Percentiles rank a stretch among this genome's conserved stretches.
Evolutionary conservation across 2,329 filamentous ascomycete genomes (phyloP).

Genomic region (Periconia sp.): DNA sequence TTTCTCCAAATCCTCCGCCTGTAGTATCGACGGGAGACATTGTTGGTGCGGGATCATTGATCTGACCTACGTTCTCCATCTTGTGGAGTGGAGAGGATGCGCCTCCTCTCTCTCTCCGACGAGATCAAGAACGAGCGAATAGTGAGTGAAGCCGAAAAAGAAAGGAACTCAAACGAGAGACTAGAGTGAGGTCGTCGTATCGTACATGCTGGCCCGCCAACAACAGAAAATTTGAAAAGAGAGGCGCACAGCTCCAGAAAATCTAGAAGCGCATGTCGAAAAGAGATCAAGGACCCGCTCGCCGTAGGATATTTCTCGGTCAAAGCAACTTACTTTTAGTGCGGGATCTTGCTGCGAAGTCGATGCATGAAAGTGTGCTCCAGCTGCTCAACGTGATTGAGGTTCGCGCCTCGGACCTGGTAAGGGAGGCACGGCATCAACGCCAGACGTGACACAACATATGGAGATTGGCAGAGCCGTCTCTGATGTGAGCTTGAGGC

Average conservation of each 20-base stretch:
- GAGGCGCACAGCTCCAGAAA: background rate
- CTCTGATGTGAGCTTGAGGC: too few species aligned
- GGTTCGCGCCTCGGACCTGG: too few species aligned
- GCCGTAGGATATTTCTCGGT: too few species aligned
- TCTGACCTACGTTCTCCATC: too few species aligned
- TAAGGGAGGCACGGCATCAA: too few species aligned
- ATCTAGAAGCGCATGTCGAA: background rate
- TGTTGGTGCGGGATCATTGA: constrained; percentile 4
- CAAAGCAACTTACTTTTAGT: background rate
- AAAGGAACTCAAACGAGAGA: background rate
- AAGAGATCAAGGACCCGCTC: constrained; percentile 2
- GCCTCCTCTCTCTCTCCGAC: background rate
- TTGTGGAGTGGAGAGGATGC: background rate
- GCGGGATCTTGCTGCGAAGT: background rate
- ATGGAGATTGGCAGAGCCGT: too few species aligned
- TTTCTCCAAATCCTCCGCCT: constrained; percentile 3
- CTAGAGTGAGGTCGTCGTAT: background rate
- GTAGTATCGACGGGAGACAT: background rate
- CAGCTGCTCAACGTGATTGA: background rate
- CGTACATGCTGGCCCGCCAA: constrained; percentile 10
- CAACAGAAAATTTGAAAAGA: background rate
- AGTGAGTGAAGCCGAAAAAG: background rate
- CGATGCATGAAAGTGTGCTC: background rate
- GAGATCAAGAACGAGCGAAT: background rate
- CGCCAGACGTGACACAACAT: too few species aligned